Conservation (phyloP, 1,284 basidiomycete genomes). For the Pseudozyma tsukubaensis region DNA sequence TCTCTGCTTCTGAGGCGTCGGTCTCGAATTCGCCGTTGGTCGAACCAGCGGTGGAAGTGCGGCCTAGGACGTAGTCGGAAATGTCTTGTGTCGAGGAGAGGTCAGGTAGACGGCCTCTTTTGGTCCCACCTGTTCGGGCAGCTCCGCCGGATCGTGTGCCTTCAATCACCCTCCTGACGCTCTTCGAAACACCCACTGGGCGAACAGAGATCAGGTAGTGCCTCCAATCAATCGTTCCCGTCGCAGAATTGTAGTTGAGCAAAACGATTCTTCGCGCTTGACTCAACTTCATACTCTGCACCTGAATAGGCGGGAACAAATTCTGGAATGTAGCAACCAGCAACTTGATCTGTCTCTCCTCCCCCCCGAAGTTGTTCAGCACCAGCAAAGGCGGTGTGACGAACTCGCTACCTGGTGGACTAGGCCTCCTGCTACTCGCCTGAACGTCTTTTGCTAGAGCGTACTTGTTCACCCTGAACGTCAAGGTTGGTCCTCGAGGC, state of each 20-base stretch:
- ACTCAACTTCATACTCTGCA: conserved; percentile 72
- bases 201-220: conserved; percentile 96
- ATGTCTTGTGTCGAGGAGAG: conserved; percentile 91
- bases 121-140: neutral
- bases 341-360: conserved; percentile 76
- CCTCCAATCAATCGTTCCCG: conserved; percentile 88
- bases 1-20: conserved; percentile 74
- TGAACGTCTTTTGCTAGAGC: conserved; percentile 86
- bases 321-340: conserved; percentile 86
- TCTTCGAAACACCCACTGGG: conserved; percentile 90
- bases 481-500: conserved; percentile 92
- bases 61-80: conserved; percentile 89
- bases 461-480: conserved; percentile 91
- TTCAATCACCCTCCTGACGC: conserved; percentile 89
- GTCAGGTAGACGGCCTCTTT: conserved; percentile 74
- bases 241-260: conserved; percentile 87
- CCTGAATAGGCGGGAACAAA: conserved; percentile 85
- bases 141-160: conserved; percentile 71
- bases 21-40: conserved; percentile 74
- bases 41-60: conserved; percentile 71
- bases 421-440: conserved; percentile 76
- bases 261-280: conserved; percentile 83
- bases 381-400: conserved; percentile 81
- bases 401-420: conserved; percentile 81
- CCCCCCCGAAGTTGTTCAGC: conserved; percentile 77